A percentile compares a stretch with the other conserved stretches of the same genome.
These are phyloP conservation scores for Cyamopsis tetragonoloba DNA, from an alignment of 306 rosid genomes.

Conservation along the genomic window DNA sequence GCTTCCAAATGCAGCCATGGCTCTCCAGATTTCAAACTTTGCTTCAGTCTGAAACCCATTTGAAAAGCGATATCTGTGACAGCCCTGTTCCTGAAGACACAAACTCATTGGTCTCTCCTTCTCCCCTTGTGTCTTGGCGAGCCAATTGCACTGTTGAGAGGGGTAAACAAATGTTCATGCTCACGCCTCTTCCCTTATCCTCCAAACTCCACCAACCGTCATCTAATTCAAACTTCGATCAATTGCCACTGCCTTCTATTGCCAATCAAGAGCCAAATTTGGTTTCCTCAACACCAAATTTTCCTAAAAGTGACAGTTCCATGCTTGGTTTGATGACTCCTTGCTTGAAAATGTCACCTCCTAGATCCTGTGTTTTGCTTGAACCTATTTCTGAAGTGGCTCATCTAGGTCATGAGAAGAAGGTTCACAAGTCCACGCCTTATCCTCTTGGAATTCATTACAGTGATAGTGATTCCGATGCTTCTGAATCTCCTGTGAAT, in stretches of 20 bases:
- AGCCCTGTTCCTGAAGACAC: conserved; percentile 51
- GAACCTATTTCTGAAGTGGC: conserved; percentile 65
- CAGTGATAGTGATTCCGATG: conserved; percentile 43
- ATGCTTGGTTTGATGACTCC: conserved; percentile 72
- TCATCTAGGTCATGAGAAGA: conserved; percentile 33
- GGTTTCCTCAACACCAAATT: conserved; percentile 35
- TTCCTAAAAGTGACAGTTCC: conserved; percentile 42
- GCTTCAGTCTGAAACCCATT: conserved; percentile 28
- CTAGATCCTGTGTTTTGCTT: conserved; percentile 79
- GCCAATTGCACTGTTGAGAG: conserved; percentile 73
- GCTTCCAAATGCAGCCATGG: conserved; percentile 68
- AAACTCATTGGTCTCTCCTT: conserved; percentile 65
- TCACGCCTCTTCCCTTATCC: conserved; percentile 85
- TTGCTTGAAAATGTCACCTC: conserved; percentile 78
- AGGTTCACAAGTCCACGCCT: conserved; percentile 59
- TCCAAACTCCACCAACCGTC: conserved; percentile 46
- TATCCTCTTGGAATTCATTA: conserved; percentile 66
- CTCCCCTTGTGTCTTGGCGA: conserved; percentile 95
- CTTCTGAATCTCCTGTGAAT: conserved; percentile 44
- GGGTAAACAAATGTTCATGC: conserved; percentile 81
- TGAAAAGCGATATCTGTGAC: conserved; percentile 30
- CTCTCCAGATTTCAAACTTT: conserved; percentile 55
- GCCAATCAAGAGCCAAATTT: conserved; percentile 26
- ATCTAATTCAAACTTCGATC: too few species aligned
- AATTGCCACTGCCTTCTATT: conserved; percentile 37